phyloP scores from a whole-genome alignment of 129 eudicot species.

The Centrapalus pauciflorus region DNA sequence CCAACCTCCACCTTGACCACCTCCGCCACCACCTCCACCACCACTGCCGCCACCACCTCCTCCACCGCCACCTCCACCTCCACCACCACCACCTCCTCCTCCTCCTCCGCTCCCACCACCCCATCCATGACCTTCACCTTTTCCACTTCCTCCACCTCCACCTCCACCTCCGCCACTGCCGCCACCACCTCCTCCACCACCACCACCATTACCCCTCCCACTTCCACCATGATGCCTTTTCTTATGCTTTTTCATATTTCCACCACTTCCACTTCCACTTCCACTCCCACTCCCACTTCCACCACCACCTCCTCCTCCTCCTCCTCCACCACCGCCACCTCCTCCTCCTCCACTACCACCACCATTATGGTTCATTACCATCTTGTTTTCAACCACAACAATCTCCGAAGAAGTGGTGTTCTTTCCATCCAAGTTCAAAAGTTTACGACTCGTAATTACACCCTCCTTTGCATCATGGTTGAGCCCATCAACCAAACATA shows the following conservation, averaged over 20 bases:
- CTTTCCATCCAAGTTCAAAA: constrained; percentile 11
- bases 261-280: background rate
- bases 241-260: background rate
- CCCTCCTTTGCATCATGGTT: background rate
- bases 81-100: background rate
- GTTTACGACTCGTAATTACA: constrained; percentile 10
- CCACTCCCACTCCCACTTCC: background rate
- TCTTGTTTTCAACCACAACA: constrained; percentile 16
- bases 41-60: background rate
- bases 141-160: background rate
- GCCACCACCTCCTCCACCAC: background rate
- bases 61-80: background rate
- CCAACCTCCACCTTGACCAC: constrained; percentile 15
- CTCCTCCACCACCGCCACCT: background rate
- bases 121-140: background rate
- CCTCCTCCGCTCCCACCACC: background rate
- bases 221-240: background rate
- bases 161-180: background rate
- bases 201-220: background rate
- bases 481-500: constrained; percentile 32
- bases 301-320: background rate
- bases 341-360: background rate
- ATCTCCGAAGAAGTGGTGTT: constrained; percentile 14
- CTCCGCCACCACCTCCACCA: background rate
- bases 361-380: background rate